These are phyloP conservation scores for Leccinum rimulosum DNA, from an alignment of 768 basidiomycete species.

Conservation along the genomic window DNA sequence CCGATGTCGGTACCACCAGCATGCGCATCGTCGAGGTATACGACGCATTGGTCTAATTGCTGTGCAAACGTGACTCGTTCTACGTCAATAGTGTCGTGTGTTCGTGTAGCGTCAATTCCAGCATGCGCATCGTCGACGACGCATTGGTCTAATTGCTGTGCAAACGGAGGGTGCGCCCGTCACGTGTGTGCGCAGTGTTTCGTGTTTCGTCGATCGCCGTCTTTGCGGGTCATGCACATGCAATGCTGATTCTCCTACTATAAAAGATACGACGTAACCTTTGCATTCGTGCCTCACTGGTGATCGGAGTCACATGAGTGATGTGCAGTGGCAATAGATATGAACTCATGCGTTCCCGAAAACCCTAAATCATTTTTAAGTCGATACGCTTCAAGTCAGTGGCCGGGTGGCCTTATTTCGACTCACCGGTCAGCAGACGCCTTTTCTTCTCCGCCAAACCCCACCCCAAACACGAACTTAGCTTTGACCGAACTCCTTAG, in stretches of 20 bases:
- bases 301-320: slow-evolving; percentile 22
- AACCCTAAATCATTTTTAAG: slow-evolving; percentile 25
- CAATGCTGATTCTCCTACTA: slow-evolving; percentile 17
- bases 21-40: slow-evolving; percentile 38
- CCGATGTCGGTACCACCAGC: slow-evolving; percentile 38
- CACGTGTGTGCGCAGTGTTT: too few species aligned
- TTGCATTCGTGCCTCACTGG: slow-evolving; percentile 42
- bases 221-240: slow-evolving; percentile 1
- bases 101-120: too few species aligned
- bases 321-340: slow-evolving; percentile 37
- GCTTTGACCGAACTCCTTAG: slow-evolving; percentile 31
- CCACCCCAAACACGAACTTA: slow-evolving; percentile 32
- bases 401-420: neutral
- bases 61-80: too few species aligned
- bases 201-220: neutral
- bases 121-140: too few species aligned
- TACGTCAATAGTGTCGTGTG: too few species aligned
- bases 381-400: too few species aligned
- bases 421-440: neutral
- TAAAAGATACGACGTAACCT: slow-evolving; percentile 28
- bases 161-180: too few species aligned
- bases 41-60: slow-evolving; percentile 29
- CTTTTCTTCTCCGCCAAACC: slow-evolving; percentile 31
- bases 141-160: too few species aligned
- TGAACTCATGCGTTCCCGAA: slow-evolving; percentile 38